These are phyloP conservation scores for Immersiporthe knoxdaviesiana DNA, from an alignment of 2,329 filamentous ascomycete species.

Conservation along the genomic window DNA sequence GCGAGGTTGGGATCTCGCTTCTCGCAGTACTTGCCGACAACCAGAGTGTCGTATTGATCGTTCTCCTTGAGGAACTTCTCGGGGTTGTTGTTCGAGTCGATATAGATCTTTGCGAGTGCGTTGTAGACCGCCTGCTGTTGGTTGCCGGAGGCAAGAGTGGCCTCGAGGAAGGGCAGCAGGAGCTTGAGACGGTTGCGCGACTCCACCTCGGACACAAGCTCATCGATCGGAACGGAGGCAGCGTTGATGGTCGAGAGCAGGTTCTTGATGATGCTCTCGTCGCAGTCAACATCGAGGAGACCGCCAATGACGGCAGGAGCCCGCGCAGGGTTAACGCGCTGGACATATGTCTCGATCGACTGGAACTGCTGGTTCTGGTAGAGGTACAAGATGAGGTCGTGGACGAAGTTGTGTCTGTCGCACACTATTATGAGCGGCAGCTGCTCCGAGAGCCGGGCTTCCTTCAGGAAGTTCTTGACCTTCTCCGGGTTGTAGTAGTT, in stretches of 20 bases:
- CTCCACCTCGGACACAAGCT: conserved; percentile 94
- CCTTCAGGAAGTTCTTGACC: conserved; percentile 99
- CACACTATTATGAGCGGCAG: conserved; percentile 97
- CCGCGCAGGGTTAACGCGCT: conserved; percentile 89
- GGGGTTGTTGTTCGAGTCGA: conserved; percentile 96
- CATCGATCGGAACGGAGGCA: conserved; percentile 86
- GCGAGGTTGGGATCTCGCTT: conserved; percentile 96
- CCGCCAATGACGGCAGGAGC: conserved; percentile 93
- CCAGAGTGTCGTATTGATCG: conserved; percentile 90
- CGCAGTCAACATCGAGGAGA: conserved; percentile 93
- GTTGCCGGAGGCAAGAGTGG: conserved; percentile 85
- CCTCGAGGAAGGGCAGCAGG: conserved; percentile 92
- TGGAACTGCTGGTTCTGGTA: conserved; percentile 99
- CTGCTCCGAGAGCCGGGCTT: conserved; percentile 89
- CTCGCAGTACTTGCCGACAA: conserved; percentile 96
- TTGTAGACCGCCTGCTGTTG: conserved; percentile 97
- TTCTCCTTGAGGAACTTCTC: conserved; percentile 98
- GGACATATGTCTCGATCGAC: conserved; percentile 97
- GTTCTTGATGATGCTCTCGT: conserved; percentile 94
- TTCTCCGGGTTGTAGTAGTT: conserved; percentile 89
- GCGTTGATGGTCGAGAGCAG: conserved; percentile 84
- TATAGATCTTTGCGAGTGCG: conserved; percentile 98
- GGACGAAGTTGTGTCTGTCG: conserved; percentile 98
- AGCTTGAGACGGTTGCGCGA: conserved; percentile 94
- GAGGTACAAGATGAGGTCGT: conserved; percentile 92